Evolutionary conservation across 148 eudicot species (phyloP).

Genomic region (Camellia sinensis): DNA sequence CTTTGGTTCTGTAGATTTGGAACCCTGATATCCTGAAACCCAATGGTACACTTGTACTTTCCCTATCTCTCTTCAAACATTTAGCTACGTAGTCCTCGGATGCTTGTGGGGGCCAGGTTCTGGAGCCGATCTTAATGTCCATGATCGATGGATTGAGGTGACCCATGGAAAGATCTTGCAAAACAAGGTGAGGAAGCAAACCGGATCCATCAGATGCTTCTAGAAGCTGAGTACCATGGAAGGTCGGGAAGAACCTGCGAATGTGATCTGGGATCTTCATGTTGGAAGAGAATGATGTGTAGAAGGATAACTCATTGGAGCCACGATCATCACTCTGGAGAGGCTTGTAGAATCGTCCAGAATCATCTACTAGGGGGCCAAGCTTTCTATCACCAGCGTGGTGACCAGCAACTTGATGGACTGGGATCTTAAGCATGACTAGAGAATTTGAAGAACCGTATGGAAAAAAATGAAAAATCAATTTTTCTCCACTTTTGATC

Average conservation of each 20-base stretch:
- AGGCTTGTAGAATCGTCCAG: constrained; percentile 90
- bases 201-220: constrained; percentile 90
- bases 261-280: constrained; percentile 49
- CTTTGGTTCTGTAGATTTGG: constrained; percentile 39
- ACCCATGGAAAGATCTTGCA: constrained; percentile 49
- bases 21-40: constrained; percentile 86
- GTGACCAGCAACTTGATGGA: constrained; percentile 96
- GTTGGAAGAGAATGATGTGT: constrained; percentile 58
- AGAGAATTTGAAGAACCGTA: neutral
- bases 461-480: constrained; percentile 2
- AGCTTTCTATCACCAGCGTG: constrained; percentile 58
- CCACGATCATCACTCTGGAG: constrained; percentile 83
- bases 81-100: constrained; percentile 66
- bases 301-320: constrained; percentile 62
- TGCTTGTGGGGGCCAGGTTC: constrained; percentile 77
- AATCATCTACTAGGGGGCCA: constrained; percentile 81
- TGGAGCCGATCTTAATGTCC: constrained; percentile 84
- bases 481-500: neutral
- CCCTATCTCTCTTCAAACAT: constrained; percentile 65
- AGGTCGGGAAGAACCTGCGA: constrained; percentile 67
- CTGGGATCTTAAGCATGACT: constrained; percentile 55
- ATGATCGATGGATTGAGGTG: constrained; percentile 62
- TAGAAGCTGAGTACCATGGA: constrained; percentile 58
- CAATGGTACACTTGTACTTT: constrained; percentile 44
- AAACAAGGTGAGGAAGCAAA: constrained; percentile 61